Base-by-base conservation (phyloP, 441 rosid species). In the Eruca vesicaria region DNA sequence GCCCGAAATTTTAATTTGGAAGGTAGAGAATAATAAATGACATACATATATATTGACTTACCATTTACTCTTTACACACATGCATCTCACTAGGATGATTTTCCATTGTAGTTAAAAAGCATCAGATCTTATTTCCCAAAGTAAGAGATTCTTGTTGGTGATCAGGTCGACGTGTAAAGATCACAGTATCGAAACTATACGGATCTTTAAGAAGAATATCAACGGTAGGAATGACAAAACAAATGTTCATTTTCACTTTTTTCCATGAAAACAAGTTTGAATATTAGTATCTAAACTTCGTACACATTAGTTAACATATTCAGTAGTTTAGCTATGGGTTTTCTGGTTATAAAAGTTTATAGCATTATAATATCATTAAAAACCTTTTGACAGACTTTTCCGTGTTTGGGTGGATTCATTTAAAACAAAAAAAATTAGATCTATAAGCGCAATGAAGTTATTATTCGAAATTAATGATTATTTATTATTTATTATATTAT, bases 121-220 rank as follows among this genome's bases (percentile, higher is more conserved):
- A 59, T 50, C 11, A 71, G 12, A 77, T 71, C 23, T 71, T 77
- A 15, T 77, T 77, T 35, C 80, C 73, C 0, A 59, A 77, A 71
- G 62, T 33, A 3, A 50, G 53, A 58, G 72, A 77, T 59, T 71
- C 72, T 3, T 41, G 43, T 32, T 56, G 61, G 61, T 70, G 75
- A 33, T 57, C 28, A 64, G 55, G 71, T 63, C 65, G 80, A 76
- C 75, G 71, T 76, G 71, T 32, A 70, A 57, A 76, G 75, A 32
- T 64, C 32, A 70, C 56, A 70, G 33, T 63, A 76, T 64, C 71
- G 2, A 55, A 63, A 43, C 58, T 10, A 53, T 63, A 32, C 68
- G 23, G 68, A 68, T 68, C 79, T 9, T n/a, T 68, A 9, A 50
- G 43, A 32, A 74, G 11, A 36, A 16, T 26, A 50, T 50, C 56